Conservation (phyloP, 2,329 filamentous ascomycete species). For the Paracorniculantispora psalliotae region DNA sequence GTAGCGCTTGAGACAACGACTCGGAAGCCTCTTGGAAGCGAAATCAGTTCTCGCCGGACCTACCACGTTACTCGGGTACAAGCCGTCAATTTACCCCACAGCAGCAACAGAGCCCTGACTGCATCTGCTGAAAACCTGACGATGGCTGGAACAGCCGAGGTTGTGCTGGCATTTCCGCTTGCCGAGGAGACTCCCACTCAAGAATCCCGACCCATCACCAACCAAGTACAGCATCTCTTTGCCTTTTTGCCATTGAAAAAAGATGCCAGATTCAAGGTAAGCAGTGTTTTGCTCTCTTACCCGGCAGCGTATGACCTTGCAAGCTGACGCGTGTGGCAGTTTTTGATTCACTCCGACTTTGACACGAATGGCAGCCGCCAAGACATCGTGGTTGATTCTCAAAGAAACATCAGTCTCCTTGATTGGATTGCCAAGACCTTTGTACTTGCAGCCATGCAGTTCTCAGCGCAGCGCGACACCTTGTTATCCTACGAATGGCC, state of each 20-base stretch:
- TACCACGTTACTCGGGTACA: conserved; percentile 26
- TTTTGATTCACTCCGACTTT: conserved; percentile 48
- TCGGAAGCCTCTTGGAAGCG: background rate
- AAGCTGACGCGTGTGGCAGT: conserved; percentile 22
- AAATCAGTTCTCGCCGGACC: background rate
- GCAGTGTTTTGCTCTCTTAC: background rate
- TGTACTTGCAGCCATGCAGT: conserved; percentile 30
- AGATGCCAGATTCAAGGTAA: conserved; percentile 36
- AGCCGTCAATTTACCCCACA: conserved; percentile 26
- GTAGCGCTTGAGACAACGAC: background rate
- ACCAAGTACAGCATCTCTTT: conserved; percentile 38
- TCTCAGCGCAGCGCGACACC: conserved; percentile 31
- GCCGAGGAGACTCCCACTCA: conserved; percentile 16
- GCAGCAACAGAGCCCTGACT: conserved; percentile 29
- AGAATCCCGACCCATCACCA: conserved; percentile 25
- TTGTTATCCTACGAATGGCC: conserved; percentile 40
- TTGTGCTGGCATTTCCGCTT: conserved; percentile 44
- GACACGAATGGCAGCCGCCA: conserved; percentile 41
- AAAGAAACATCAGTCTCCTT: conserved; percentile 33
- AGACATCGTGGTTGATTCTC: conserved; percentile 33
- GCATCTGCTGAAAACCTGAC: conserved; percentile 19
- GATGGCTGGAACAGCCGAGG: conserved; percentile 25
- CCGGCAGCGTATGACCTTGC: background rate
- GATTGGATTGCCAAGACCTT: conserved; percentile 34
- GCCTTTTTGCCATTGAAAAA: conserved; percentile 41